These are phyloP conservation scores for Trametes meyenii DNA, from an alignment of 768 basidiomycete genomes.

Conservation along the genomic window DNA sequence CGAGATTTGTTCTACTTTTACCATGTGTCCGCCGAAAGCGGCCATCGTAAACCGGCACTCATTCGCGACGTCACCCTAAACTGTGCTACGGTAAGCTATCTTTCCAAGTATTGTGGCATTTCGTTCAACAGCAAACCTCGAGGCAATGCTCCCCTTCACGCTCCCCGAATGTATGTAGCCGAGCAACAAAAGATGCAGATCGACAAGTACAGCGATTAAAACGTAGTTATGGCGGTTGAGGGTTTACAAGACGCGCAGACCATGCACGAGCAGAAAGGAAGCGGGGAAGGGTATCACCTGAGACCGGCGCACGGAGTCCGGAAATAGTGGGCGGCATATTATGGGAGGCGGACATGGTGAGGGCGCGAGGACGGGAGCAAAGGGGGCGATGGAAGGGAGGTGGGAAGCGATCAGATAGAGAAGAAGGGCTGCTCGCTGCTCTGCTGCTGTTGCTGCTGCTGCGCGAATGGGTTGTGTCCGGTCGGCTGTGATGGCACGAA, in stretches of 20 bases:
- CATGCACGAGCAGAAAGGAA: neutral
- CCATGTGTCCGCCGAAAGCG: too few relatives aligned
- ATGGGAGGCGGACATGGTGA: neutral
- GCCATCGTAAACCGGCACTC: too few relatives aligned
- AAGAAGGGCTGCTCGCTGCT: constrained; percentile 39
- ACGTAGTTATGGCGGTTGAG: neutral
- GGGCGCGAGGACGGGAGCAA: constrained; percentile 14
- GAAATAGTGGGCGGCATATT: neutral
- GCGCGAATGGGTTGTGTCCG: constrained; percentile 69
- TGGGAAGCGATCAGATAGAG: constrained; percentile 27
- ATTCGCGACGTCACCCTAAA: too few relatives aligned
- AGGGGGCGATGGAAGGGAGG: neutral
- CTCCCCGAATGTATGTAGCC: neutral
- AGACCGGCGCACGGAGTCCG: neutral
- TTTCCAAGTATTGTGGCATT: too few relatives aligned
- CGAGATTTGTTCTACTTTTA: too few relatives aligned
- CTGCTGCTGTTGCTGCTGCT: constrained; percentile 51
- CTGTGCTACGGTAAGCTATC: too few relatives aligned
- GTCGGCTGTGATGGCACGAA: constrained; percentile 33
- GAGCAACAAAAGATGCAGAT: neutral
- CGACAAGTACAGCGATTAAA: neutral
- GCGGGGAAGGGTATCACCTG: neutral
- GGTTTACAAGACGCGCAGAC: neutral
- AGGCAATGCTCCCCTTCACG: neutral
- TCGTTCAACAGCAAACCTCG: too few relatives aligned